These are phyloP conservation scores for Lactarius indigo DNA, from an alignment of 768 basidiomycete species.

Conservation along the genomic window DNA sequence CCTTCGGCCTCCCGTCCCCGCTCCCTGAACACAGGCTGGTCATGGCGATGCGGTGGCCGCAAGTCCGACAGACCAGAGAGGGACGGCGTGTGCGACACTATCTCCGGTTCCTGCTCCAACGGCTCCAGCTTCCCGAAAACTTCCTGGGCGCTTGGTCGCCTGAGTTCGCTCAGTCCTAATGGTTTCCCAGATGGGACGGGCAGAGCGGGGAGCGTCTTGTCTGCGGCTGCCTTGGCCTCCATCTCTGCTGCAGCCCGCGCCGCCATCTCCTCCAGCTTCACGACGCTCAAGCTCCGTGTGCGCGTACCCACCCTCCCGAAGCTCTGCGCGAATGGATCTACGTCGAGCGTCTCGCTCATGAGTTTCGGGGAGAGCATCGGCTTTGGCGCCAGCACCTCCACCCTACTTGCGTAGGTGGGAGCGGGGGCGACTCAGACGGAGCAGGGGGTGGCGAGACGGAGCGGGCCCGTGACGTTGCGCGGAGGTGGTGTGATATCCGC, in stretches of 20 bases:
- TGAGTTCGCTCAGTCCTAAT: not conserved
- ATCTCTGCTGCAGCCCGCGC: constrained; percentile 37
- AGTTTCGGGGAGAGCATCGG: constrained; percentile 68
- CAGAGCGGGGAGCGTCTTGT: constrained; percentile 61
- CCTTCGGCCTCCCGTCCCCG: constrained; percentile 30
- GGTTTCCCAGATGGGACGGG: constrained; percentile 49
- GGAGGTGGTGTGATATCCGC: constrained; percentile 56
- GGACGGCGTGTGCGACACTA: constrained; percentile 28
- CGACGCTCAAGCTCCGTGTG: constrained; percentile 55
- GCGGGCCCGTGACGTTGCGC: constrained; percentile 51
- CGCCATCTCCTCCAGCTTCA: constrained; percentile 69
- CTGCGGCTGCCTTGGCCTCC: constrained; percentile 31
- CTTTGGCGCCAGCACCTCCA: constrained; percentile 54
- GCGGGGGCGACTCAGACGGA: constrained; percentile 38
- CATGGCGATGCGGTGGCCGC: constrained; percentile 24
- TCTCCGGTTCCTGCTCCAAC: not conserved
- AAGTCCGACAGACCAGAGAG: constrained; percentile 33
- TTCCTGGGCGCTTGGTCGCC: constrained; percentile 33
- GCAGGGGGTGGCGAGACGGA: constrained; percentile 63
- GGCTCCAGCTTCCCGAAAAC: constrained; percentile 33
- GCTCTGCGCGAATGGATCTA: not conserved
- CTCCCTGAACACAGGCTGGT: not conserved
- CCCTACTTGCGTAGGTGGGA: constrained; percentile 9
- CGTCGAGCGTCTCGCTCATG: constrained; percentile 24
- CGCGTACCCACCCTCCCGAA: constrained; percentile 25